phyloP scores from a whole-genome alignment of 2,329 filamentous ascomycete genomes.

The Stemphylium lycopersici region DNA sequence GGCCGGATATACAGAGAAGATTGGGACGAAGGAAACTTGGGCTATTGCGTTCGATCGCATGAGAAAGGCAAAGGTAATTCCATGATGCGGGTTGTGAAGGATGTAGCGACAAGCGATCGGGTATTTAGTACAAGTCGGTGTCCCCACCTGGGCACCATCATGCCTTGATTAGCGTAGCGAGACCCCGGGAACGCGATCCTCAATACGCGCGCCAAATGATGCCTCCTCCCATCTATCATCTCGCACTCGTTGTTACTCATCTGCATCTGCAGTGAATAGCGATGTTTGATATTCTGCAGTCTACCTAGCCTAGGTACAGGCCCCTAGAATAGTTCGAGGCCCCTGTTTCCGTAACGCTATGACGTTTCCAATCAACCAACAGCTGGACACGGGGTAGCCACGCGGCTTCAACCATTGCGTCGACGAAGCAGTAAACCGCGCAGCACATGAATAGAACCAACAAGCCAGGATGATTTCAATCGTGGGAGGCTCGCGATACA shows the following conservation, averaged over 20 bases:
- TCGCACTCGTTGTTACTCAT: not conserved
- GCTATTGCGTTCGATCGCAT: constrained; percentile 53
- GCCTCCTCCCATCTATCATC: not conserved
- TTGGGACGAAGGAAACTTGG: constrained; percentile 51
- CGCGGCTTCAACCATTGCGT: not conserved
- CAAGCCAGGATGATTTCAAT: constrained; percentile 3
- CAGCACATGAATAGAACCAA: constrained; percentile 1
- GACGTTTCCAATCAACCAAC: constrained; percentile 3
- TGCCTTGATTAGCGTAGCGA: not conserved
- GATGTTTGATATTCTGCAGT: not conserved
- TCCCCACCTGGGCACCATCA: not conserved
- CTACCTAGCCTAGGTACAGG: not conserved
- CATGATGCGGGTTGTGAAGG: constrained; percentile 12
- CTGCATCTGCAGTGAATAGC: not conserved
- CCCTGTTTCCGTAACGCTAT: constrained; percentile 11
- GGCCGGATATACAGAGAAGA: constrained; percentile 49
- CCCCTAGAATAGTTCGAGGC: constrained; percentile 4
- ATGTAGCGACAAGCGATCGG: not conserved
- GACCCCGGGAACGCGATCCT: not conserved
- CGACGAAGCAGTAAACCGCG: not conserved
- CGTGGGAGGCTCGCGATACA: constrained; percentile 7
- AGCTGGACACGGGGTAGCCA: not conserved
- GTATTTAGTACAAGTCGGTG: not conserved
- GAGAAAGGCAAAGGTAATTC: constrained; percentile 51
- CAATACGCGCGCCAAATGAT: not conserved